Conservation (phyloP, 306 rosid genomes). For the Echinosophora koreensis region DNA sequence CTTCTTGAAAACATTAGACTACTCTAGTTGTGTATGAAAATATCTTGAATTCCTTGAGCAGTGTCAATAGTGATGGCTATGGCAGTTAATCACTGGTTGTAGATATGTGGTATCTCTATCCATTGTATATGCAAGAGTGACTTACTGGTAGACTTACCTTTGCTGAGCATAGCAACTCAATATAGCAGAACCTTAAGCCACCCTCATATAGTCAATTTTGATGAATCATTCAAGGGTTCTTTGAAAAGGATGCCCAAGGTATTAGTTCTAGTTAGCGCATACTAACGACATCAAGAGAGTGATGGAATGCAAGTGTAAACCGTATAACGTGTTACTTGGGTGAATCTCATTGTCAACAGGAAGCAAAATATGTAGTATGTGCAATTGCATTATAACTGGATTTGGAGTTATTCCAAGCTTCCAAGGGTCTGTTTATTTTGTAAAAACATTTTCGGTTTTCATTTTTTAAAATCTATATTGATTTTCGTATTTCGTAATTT, state of each 20-base stretch:
- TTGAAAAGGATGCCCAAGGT: no score
- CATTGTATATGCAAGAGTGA: neutral
- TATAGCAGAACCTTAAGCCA: neutral
- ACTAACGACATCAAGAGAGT: slow-evolving; percentile 1
- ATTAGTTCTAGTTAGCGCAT: no score
- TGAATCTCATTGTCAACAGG: no score
- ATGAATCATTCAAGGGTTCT: neutral
- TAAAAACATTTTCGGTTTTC: no score
- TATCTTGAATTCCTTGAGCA: slow-evolving; percentile 25
- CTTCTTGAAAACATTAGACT: slow-evolving; percentile 9
- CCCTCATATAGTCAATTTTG: neutral
- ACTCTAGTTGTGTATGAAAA: slow-evolving; percentile 36
- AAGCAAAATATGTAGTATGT: no score
- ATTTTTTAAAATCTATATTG: no score
- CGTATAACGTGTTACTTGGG: neutral
- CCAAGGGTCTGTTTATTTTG: no score
- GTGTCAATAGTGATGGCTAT: neutral
- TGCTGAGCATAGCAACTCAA: neutral
- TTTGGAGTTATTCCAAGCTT: slow-evolving; percentile 58
- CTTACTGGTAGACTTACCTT: neutral
- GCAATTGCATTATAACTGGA: slow-evolving; percentile 33
- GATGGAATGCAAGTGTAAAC: neutral
- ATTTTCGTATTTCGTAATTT: no score
- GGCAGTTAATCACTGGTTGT: slow-evolving; percentile 10
- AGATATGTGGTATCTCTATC: neutral